phyloP scores from a whole-genome alignment of 352 stramenopile species.

The Phytophthora podocarpi region DNA sequence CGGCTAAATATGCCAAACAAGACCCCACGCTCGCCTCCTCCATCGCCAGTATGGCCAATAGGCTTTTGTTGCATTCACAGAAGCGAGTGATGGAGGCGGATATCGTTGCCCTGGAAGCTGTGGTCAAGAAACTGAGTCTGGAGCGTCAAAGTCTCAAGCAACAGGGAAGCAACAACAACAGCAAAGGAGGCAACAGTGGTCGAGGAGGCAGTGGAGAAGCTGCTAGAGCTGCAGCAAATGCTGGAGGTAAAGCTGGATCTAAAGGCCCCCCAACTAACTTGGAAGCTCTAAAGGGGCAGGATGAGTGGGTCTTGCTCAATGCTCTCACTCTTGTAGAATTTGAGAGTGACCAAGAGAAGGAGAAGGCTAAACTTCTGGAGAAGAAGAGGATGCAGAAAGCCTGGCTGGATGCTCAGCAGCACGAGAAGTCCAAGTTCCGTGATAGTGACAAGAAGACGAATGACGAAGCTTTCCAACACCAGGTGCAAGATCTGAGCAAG shows the following conservation, averaged over 20 bases:
- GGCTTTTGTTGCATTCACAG: constrained; percentile 58
- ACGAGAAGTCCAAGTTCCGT: constrained; percentile 47
- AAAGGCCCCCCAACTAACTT: constrained; percentile 18
- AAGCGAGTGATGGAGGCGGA: constrained; percentile 61
- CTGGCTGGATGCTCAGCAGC: constrained; percentile 64
- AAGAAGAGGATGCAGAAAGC: constrained; percentile 68
- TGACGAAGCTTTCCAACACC: constrained; percentile 42
- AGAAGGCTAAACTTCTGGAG: constrained; percentile 40
- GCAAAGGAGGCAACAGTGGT: constrained; percentile 3
- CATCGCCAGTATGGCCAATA: constrained; percentile 58
- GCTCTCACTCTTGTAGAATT: constrained; percentile 76
- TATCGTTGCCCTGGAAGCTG: constrained; percentile 62
- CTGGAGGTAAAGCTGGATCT: constrained; percentile 15
- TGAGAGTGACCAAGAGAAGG: constrained; percentile 60
- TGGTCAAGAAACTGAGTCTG: constrained; percentile 69
- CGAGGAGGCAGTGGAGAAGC: not conserved
- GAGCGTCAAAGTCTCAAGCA: constrained; percentile 42
- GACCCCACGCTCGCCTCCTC: constrained; percentile 58
- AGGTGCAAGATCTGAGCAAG: constrained; percentile 51
- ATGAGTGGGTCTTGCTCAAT: constrained; percentile 81
- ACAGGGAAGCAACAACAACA: constrained; percentile 2
- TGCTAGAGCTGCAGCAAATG: not conserved
- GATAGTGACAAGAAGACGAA: constrained; percentile 41
- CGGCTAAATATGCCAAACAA: constrained; percentile 62
- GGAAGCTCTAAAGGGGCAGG: constrained; percentile 46